Evolutionary conservation across 352 stramenopile genomes (phyloP), one percentile per base, ranked within the genome.

Genomic region (Thraustochytrium sp.): DNA sequence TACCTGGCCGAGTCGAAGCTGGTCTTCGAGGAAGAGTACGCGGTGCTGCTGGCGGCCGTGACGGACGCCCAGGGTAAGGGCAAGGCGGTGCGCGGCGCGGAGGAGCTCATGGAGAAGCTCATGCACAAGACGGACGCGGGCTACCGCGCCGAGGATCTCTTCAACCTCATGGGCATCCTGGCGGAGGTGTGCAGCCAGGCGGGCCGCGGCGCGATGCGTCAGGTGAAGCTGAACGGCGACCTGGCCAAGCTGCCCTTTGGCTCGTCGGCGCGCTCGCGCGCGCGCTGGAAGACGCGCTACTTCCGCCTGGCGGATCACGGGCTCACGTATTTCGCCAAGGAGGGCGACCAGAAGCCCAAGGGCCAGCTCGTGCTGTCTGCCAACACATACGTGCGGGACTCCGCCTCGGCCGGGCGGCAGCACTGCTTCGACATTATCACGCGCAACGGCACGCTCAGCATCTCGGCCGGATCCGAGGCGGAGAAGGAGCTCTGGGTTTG

Each of bases 401-500:
- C 68, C 13, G 13, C 68, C 8, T 61, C 38, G 23, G 23, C 68
- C 8, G 46, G 68, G 8, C 48, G 53, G 13, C 34, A 23, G 1
- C 48, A 80, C 2, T 80, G 68, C 53, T 80, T 80, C 26, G 68
- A 80, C 51, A 53, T 80, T 16, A 53, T 80, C 34, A 80, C 68
- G 11, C 42, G n/a, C 3, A 80, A 80, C 31, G 68, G 68, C 1
- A 80, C 68, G 5, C n/a, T 80, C 5, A 55, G 68, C 51, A 68
- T 80, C 38, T 61, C 68, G 18, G 48, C 48, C 23, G 23, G 40
- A 18, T 65, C 48, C 5, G 51, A 61, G 34, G 26, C 42, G 5
- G 68, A 80, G 31, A 80, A 80, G 68, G 68, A 80, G 53, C 68
- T 80, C 48, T 80, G 68, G 68, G 68, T 80, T 18, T 80, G 68